phyloP scores from a whole-genome alignment of 768 basidiomycete genomes.

The Pisolithus sp. region DNA sequence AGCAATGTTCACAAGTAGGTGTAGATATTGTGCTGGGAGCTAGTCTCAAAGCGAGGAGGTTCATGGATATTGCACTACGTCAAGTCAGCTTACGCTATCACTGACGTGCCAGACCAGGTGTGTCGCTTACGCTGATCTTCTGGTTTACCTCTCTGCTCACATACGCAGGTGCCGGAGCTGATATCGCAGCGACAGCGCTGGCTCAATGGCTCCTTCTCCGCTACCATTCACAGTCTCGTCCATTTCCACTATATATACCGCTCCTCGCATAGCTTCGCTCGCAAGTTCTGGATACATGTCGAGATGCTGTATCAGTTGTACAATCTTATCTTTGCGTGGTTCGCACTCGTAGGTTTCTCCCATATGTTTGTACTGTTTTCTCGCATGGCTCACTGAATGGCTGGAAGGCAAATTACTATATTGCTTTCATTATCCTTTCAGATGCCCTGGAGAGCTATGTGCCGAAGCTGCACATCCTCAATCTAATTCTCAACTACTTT shows the following conservation, averaged over 20 bases:
- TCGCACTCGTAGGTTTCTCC: constrained; percentile 53
- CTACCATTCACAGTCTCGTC: constrained; percentile 83
- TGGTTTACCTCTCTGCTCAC: neutral
- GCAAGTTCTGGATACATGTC: constrained; percentile 93
- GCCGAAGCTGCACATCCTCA: constrained; percentile 61
- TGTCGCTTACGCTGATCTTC: constrained; percentile 4
- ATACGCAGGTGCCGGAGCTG: constrained; percentile 71
- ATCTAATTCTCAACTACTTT: constrained; percentile 75
- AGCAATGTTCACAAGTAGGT: constrained; percentile 6
- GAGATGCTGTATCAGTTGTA: constrained; percentile 89
- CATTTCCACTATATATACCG: constrained; percentile 97
- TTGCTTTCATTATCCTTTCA: constrained; percentile 76
- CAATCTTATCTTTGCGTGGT: constrained; percentile 92
- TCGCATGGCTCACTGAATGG: neutral
- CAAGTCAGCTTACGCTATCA: constrained; percentile 87
- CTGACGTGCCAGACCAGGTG: constrained; percentile 90
- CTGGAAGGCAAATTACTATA: constrained; percentile 79
- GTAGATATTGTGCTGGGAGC: constrained; percentile 92
- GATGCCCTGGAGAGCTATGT: constrained; percentile 63
- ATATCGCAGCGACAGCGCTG: constrained; percentile 93
- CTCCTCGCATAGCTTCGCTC: constrained; percentile 69
- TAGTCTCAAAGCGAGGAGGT: constrained; percentile 88
- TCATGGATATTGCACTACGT: constrained; percentile 95
- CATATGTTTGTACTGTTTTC: neutral
- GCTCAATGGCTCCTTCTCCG: constrained; percentile 98